Base-by-base conservation (phyloP, 257 asterid species). In the Solanum ahanhuiri region DNA sequence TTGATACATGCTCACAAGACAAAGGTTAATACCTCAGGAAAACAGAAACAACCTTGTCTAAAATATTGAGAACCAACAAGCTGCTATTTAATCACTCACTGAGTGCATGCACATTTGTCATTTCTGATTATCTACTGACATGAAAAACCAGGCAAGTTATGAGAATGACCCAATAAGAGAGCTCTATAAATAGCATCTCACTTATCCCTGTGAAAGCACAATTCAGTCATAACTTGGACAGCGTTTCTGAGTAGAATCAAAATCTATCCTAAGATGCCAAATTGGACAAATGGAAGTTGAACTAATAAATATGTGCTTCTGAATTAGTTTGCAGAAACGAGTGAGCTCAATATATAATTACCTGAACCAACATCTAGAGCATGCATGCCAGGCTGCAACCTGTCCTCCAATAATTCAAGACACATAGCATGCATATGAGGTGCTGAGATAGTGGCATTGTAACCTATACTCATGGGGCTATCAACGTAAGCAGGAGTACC, bases 371-470 rank as follows among this genome's bases (percentile, higher is more conserved):
- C 91, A 91, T 96, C 99, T 85, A 96, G 86, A 73, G 95, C 96
- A 83, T 86, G 96, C 99, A 94, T 96, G 85, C 98, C 99, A 20
- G 97, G 98, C 93, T 93, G 93, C 95, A 95, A 90, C 90, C 96
- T 92, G 45, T 93, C 87, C 89, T 94, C 97, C 94, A 96, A 85
- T 91, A 95, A 89, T 69, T 95, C 95, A 31, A 95, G 99, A 92
- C 99, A 96, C 94, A 92, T 92, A 11, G 98, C 98, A 91, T 96
- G 99, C 99, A 96, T 96, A 88, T 96, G 99, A 70, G 99, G 98
- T 6, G 99, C 99, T 70, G 99, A 96, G 85, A 96, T 96, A 41
- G 99, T 96, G 63, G 94, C 98, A 88, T 96, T 96, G 84, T 93
- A 92, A 81, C 98, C 99, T 83, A 96, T 95, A 87, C 90, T 93